phyloP scores from a whole-genome alignment of 2,329 filamentous ascomycete genomes.

The Neonectria magnoliae region DNA sequence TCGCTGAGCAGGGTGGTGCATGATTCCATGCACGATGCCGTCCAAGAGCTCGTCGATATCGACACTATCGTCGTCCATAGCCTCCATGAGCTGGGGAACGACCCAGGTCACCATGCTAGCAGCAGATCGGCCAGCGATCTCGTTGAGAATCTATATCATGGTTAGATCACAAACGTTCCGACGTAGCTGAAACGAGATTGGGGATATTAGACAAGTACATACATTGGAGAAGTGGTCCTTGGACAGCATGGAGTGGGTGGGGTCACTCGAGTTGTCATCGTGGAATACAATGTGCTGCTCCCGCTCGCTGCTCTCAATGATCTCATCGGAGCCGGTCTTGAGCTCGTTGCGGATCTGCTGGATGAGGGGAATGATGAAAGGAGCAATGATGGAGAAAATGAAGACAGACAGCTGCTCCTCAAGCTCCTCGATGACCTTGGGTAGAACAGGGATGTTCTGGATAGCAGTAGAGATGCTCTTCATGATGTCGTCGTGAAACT shows the following conservation, averaged over 20 bases:
- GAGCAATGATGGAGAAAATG: slow-evolving; percentile 90
- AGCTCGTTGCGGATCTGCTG: slow-evolving; percentile 88
- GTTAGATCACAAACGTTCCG: slow-evolving; percentile 1
- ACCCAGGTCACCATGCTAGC: slow-evolving; percentile 84
- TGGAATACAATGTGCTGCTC: slow-evolving; percentile 90
- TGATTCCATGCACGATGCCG: slow-evolving; percentile 82
- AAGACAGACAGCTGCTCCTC: slow-evolving; percentile 90
- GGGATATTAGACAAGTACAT: slow-evolving; percentile 40
- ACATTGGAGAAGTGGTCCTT: slow-evolving; percentile 95
- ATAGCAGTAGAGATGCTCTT: slow-evolving; percentile 80
- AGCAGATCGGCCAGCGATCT: slow-evolving; percentile 85
- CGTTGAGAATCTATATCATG: slow-evolving; percentile 73
- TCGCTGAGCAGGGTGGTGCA: slow-evolving; percentile 88
- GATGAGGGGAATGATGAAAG: slow-evolving; percentile 87
- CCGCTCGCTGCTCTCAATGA: slow-evolving; percentile 84
- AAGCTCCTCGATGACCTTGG: slow-evolving; percentile 85
- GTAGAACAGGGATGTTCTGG: slow-evolving; percentile 85
- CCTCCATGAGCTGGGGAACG: slow-evolving; percentile 87
- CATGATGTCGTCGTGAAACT: slow-evolving; percentile 91
- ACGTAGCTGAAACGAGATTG: neutral
- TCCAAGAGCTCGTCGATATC: slow-evolving; percentile 77
- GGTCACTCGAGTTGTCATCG: slow-evolving; percentile 79
- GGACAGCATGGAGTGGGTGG: slow-evolving; percentile 94
- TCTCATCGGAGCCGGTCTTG: slow-evolving; percentile 83
- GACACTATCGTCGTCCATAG: slow-evolving; percentile 80